These are phyloP conservation scores for Teratosphaeria epicoccoides DNA, from an alignment of 2,329 filamentous ascomycete genomes.

Conservation along the genomic window DNA sequence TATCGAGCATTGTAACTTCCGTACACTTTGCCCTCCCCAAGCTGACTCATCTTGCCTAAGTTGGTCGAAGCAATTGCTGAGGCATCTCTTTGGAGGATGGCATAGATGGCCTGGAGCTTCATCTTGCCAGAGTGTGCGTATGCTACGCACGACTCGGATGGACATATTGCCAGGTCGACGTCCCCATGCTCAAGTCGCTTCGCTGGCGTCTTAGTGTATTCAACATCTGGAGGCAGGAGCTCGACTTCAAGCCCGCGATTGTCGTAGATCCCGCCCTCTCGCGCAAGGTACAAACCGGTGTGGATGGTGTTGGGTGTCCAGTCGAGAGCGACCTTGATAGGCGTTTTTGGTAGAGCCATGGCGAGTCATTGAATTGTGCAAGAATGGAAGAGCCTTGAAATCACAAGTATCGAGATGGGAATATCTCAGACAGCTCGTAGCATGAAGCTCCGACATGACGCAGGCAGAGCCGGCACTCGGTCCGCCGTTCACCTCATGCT, in stretches of 20 bases:
- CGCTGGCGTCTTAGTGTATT: constrained; percentile 23
- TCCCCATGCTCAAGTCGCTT: constrained; percentile 18
- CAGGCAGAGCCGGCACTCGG: not conserved
- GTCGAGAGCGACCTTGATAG: constrained; percentile 22
- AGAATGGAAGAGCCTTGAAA: not conserved
- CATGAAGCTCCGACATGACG: not conserved
- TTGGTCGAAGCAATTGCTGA: constrained; percentile 21
- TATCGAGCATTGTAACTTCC: constrained; percentile 25
- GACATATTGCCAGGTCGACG: constrained; percentile 24
- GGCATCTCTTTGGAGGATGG: constrained; percentile 25
- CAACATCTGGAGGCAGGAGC: constrained; percentile 18
- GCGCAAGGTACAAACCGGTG: constrained; percentile 22
- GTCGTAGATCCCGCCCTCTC: constrained; percentile 15
- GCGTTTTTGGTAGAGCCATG: constrained; percentile 9
- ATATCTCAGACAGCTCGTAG: not conserved
- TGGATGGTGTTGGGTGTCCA: constrained; percentile 28
- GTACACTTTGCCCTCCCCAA: constrained; percentile 19
- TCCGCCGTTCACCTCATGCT: too few species aligned
- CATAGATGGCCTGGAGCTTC: constrained; percentile 24
- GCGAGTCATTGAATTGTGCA: not conserved
- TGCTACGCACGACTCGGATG: constrained; percentile 24
- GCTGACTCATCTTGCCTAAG: constrained; percentile 13
- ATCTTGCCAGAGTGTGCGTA: constrained; percentile 22
- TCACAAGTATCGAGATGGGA: too few species aligned
- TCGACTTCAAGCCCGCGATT: constrained; percentile 17